These are phyloP conservation scores for Cyberlindnera mrakii DNA, from an alignment of 805 yeast genomes.

Conservation along the genomic window DNA sequence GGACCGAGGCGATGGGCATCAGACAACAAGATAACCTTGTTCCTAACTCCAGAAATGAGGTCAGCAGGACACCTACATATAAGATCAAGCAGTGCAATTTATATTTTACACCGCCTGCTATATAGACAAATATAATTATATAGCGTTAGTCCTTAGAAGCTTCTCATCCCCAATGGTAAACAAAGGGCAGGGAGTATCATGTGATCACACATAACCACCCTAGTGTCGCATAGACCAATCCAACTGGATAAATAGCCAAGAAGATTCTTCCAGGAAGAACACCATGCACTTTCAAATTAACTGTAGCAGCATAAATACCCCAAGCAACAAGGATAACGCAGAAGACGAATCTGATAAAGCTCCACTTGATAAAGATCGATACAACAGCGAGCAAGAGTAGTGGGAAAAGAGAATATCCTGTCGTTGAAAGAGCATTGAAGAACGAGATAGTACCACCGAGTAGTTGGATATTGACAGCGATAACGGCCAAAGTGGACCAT, in stretches of 20 bases:
- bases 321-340: constrained; percentile 45
- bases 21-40: no score
- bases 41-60: no score
- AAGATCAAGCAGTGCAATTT: no score
- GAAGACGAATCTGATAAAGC: constrained; percentile 42
- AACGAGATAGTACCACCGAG: constrained; percentile 57
- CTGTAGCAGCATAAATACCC: constrained; percentile 59
- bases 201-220: constrained; percentile 66
- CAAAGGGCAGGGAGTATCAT: constrained; percentile 19
- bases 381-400: constrained; percentile 47
- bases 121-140: no score
- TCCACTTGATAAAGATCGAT: constrained; percentile 41
- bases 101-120: no score
- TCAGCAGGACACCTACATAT: no score
- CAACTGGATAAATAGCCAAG: constrained; percentile 62
- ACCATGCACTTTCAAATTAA: constrained; percentile 56
- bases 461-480: constrained; percentile 60
- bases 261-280: constrained; percentile 56
- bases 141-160: no score
- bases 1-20: no score
- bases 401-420: constrained; percentile 68
- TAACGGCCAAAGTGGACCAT: constrained; percentile 56
- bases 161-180: no score
- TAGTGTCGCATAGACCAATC: constrained; percentile 51
- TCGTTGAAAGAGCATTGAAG: constrained; percentile 61